Evolutionary conservation across 768 basidiomycete genomes (phyloP), one percentile per base, ranked within the genome.

Genomic region (Collybia sp.): DNA sequence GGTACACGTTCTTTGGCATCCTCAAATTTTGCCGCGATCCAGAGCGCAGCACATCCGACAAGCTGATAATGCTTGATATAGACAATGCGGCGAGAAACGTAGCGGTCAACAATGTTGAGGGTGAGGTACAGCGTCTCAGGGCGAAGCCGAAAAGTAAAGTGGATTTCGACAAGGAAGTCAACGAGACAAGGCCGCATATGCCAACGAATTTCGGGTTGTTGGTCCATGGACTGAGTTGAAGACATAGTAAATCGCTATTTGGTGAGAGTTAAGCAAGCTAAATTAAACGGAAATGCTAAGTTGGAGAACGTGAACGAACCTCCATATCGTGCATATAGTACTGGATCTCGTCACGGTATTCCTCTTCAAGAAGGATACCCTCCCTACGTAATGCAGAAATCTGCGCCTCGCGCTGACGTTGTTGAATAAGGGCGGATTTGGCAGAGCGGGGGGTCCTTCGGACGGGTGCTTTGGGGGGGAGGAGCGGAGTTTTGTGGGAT

Each of bases 1-100:
- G 96, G 96, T 12, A 98, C 93, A 52, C 94, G 92, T 61, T 98
- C 95, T 66, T 99, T 98, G 17, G 93, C 89, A 60, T 99, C 96
- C 68, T 99, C 96, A 57, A 97, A 99, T 69, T 99, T 99, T 53
- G 95, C 89, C 12, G 96, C 96, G 55, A 98, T 97, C 96, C 96
- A 99, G 11, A 99, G 77, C 33, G 96, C 93, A 17, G 94, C 93
- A 60, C 96, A 99, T 15, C 96, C 96, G 46, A 98, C 95, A 48
- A 99, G 88, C 59, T 99, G 96, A 62, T 99, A 98, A 70, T 99
- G 96, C 67, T 95, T 98, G 74, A 92, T 92, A 71, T 93, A 97
- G 50, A 99, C 96, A 52, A 99, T 86, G 44, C 96, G 90, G 55
- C 96, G 93, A 42, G 96, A 98, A 20, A 98, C 93, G 66, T 98